Percentiles rank a stretch among this genome's conserved stretches.
Conservation (phyloP, 352 stramenopile genomes). For the Globisporangium okanoganense region DNA sequence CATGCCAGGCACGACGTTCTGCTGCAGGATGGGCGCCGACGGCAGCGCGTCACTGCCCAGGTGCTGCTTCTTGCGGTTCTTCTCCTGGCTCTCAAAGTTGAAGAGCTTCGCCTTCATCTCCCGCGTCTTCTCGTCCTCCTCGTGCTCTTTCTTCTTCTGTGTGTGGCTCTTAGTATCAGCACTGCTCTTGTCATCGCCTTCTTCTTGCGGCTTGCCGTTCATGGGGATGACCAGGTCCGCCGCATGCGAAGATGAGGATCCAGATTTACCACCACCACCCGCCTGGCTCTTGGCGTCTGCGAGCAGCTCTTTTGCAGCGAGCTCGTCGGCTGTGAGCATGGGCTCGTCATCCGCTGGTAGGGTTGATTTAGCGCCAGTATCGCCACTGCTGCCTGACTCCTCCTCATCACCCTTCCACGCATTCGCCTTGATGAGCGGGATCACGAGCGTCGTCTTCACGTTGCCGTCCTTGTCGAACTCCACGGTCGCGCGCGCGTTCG, state of each 20-base stretch:
- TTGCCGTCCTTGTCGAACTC: slow-evolving; percentile 20
- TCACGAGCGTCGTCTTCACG: slow-evolving; percentile 45
- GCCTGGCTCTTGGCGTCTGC: slow-evolving; percentile 26
- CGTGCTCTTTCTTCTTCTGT: neutral
- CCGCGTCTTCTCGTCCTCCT: slow-evolving; percentile 8
- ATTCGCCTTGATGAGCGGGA: slow-evolving; percentile 66
- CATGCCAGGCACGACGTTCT: slow-evolving; percentile 70
- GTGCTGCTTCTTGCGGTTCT: slow-evolving; percentile 13
- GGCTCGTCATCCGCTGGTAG: neutral
- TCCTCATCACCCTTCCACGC: slow-evolving; percentile 25
- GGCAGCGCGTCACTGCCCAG: slow-evolving; percentile 3
- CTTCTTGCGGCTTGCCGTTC: neutral
- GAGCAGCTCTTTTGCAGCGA: slow-evolving; percentile 34
- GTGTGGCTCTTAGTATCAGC: neutral
- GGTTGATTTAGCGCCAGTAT: slow-evolving; percentile 2
- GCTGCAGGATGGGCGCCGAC: slow-evolving; percentile 55
- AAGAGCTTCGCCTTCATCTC: slow-evolving; percentile 40
- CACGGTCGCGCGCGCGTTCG: slow-evolving; percentile 26
- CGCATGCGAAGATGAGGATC: neutral
- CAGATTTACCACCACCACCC: neutral
- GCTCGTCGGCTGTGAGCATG: slow-evolving; percentile 29
- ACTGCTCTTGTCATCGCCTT: neutral
- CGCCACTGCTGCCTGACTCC: neutral
- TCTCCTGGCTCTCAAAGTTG: slow-evolving; percentile 24
- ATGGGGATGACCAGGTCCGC: slow-evolving; percentile 60